A percentile compares a stretch with the other conserved stretches of the same genome.
Evolutionary conservation across 345 rosid species (phyloP).

Genomic region (Firmiana major): DNA sequence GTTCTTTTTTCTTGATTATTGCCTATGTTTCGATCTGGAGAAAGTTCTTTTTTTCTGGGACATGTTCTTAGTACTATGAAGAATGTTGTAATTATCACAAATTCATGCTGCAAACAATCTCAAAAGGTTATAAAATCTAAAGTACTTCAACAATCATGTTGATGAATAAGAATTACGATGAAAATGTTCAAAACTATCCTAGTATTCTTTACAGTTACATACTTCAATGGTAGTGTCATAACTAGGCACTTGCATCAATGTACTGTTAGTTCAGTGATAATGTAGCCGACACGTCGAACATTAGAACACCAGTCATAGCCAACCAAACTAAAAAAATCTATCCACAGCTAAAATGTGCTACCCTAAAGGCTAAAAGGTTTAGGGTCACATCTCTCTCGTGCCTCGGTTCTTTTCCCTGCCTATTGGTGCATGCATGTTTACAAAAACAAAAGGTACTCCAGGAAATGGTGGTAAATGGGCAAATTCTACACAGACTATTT

Average conservation of each 20-base stretch:
- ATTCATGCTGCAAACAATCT: background rate
- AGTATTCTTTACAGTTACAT: background rate
- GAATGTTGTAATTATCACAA: background rate
- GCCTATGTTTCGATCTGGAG: no score
- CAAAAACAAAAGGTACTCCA: background rate
- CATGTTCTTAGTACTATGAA: background rate
- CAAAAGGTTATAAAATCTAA: no score
- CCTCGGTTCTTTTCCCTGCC: background rate
- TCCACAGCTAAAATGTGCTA: background rate
- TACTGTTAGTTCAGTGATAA: no score
- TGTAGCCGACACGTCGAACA: no score
- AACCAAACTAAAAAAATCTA: background rate
- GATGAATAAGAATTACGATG: background rate
- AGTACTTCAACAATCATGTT: background rate
- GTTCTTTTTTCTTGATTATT: no score
- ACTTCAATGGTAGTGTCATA: background rate
- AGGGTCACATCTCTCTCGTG: background rate
- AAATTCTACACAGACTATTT: background rate
- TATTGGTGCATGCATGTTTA: background rate
- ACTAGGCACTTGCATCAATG: background rate
- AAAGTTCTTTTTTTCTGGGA: no score
- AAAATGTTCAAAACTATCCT: no score
- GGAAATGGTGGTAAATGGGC: background rate
- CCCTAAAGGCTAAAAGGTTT: constrained; percentile 1
- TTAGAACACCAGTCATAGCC: no score